Evolutionary conservation across 257 asterid genomes (phyloP), one percentile per base, ranked within the genome.

Genomic region (Rauvolfia tetraphylla): DNA sequence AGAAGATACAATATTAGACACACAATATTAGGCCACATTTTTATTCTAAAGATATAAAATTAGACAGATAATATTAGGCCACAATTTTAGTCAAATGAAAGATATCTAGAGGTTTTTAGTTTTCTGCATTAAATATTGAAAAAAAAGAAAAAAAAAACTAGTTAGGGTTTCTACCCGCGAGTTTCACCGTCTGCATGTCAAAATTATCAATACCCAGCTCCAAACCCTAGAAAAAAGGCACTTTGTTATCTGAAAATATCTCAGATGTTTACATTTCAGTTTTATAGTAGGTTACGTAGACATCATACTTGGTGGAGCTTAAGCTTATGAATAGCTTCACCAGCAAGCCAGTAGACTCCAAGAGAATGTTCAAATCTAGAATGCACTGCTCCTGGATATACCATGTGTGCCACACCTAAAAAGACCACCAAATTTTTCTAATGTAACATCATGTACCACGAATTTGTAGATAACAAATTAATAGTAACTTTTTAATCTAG

Each of bases 321-420:
- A 65, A 95, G 96, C 77, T 76, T 91, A 68, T 90, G 90, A 84
- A 91, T 86, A 54, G 98, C 92, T 78, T 90, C 91, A 77, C 93
- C 91, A 80, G 98, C 97, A 69, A 95, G 95, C 95, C 93, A 90
- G 75, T 92, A 95, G 73, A 90, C 99, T 77, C 99, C 99, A 79
- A 95, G 97, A 72, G 98, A 92, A 81, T 95, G 99, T 83, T 83
- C 85, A 79, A 75, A 78, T 77, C 85, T 81, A 78, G 83, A 81
- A 78, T 87, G 99, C 75, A 95, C 96, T 6, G 99, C 98, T 71
- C 99, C 99, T 46, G 98, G 97, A 82, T 87, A 92, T 72, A 92
- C 97, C 96, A 92, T 87, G 87, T 92, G 83, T 23, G 84, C 88
- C 92, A 92, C 71, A 76, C 99, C 99, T 95, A 87, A 38, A 76